phyloP scores from a whole-genome alignment of 805 yeast species.

The Limtongia smithiae region DNA sequence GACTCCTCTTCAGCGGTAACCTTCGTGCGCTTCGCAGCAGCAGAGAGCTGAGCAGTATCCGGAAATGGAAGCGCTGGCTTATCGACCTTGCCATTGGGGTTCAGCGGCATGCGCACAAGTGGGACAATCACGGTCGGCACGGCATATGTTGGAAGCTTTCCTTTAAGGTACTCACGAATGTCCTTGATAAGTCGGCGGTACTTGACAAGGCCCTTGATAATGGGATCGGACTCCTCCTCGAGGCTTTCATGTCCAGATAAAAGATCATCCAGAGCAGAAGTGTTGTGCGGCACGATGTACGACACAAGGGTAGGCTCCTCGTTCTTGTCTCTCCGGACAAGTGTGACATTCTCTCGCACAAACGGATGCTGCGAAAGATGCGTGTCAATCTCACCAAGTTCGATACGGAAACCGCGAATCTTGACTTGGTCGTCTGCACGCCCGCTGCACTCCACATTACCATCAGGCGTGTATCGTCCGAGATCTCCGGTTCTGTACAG shows the following conservation, averaged over 20 bases:
- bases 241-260: slow-evolving; percentile 39
- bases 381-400: slow-evolving; percentile 96
- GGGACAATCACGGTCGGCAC: slow-evolving; percentile 91
- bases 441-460: slow-evolving; percentile 97
- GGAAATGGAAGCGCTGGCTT: slow-evolving; percentile 97
- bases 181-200: slow-evolving; percentile 76
- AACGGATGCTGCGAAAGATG: slow-evolving; percentile 90
- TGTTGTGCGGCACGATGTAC: slow-evolving; percentile 74
- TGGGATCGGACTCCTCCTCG: slow-evolving; percentile 49
- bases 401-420: slow-evolving; percentile 97
- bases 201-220: slow-evolving; percentile 73
- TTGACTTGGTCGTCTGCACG: slow-evolving; percentile 99
- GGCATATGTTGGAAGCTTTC: slow-evolving; percentile 87
- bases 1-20: slow-evolving; percentile 42
- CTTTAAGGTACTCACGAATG: slow-evolving; percentile 76
- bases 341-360: slow-evolving; percentile 88
- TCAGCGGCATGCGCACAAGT: slow-evolving; percentile 77
- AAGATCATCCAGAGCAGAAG: slow-evolving; percentile 43
- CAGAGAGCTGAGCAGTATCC: slow-evolving; percentile 74
- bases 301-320: slow-evolving; percentile 90
- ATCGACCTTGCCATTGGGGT: slow-evolving; percentile 98
- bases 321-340: slow-evolving; percentile 86
- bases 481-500: slow-evolving; percentile 95
- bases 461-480: slow-evolving; percentile 95
- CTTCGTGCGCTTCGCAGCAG: slow-evolving; percentile 56